Evolutionary conservation across 2,329 filamentous ascomycete species (phyloP), one percentile per base, ranked within the genome.

Genomic region (Monilinia polystroma): DNA sequence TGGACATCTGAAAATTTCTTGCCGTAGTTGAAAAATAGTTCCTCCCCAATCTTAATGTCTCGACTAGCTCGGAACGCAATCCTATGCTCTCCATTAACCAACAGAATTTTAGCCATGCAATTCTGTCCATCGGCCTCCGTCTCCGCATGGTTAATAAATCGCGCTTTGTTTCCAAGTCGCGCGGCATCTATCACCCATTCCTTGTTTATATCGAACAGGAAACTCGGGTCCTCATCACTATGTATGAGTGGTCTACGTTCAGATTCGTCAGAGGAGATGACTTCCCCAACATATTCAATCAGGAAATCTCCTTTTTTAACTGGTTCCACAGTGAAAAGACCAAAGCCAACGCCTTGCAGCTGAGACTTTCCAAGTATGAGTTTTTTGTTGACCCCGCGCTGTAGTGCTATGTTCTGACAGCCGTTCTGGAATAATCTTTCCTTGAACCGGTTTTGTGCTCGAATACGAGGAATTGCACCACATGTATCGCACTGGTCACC

Each of bases 21-120:
- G 53, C 90, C 90, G 72, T 96, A 95, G 74, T 94, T 86, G 77
- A 94, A 96, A 75, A 92, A 90, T 0, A 96, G 79, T 77, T 95
- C 91, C 68, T 92, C 88, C 32, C 91, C 91, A 4, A 84, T 81
- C 67, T 83, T 81, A 73, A 95, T 90, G 52, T 89, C 83, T 2
- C 85, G 81, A 65, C 83, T 80, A 0, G 91, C 90, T 57, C 85
- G 87, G 72, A 95, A 90, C 55, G 87, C 90, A 75, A 95, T 92
- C 18, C 92, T 85, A 72, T 89, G 89, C 69, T 91, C 88, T 32
- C 89, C 88, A 72, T 92, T 91, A 67, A 92, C 91, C 62, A 91
- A 85, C 20, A 90, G 77, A 64, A 92, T 88, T 67, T 85, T 84
- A 1, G 90, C 85, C 70, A 88, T 86, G 74, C 88, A 87, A 64